Base-by-base conservation (phyloP, 2,329 filamentous ascomycete genomes). In the Diaporthe sp. region DNA sequence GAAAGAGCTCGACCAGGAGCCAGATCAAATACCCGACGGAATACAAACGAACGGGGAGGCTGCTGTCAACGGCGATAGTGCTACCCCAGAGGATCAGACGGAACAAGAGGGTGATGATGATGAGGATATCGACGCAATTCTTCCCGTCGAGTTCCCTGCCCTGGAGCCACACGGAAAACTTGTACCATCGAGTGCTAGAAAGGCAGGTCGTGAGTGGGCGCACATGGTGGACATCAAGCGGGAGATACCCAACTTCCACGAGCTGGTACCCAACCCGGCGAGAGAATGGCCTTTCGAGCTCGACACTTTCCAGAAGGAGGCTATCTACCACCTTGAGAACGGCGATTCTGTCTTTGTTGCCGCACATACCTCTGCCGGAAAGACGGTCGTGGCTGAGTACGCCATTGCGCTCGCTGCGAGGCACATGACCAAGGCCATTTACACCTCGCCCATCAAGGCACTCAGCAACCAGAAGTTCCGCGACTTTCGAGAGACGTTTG, bases 361-460 rank as follows among this genome's bases (percentile, higher is more conserved):
- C 13, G 97, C 97, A 0, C 97, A 99, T 82, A 99, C 97, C 0
- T 99, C 97, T 46, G 97, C 97, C 31, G 97, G 97, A 74, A 99
- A 99, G 87, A 99, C 97, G 1, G 97, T 98, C 0, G 97, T 99
- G 19, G 97, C 97, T 39, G 97, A 99, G 83, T 99, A 99, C 84
- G 97, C 96, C 67, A 98, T 99, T 83, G 95, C 97, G 9, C 88
- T 99, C 75, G 97, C 97, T 42, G 93, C 95, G n/a, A 97, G 96
- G 82, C 97, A 99, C 83, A 98, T 98, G 96, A 99, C 97, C 12
- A 99, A 99, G 83, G 96, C 97, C 31, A 99, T 99, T 78, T 99
- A 99, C 83, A 99, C 97, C 0, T 98, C 97, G 0, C 97, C 97
- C 0, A 99, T 99, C 87, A 99, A 99, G 83, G 97, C 97, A 3